Evolutionary conservation across 345 rosid species (phyloP).

Genomic region (Citrus trifoliata): DNA sequence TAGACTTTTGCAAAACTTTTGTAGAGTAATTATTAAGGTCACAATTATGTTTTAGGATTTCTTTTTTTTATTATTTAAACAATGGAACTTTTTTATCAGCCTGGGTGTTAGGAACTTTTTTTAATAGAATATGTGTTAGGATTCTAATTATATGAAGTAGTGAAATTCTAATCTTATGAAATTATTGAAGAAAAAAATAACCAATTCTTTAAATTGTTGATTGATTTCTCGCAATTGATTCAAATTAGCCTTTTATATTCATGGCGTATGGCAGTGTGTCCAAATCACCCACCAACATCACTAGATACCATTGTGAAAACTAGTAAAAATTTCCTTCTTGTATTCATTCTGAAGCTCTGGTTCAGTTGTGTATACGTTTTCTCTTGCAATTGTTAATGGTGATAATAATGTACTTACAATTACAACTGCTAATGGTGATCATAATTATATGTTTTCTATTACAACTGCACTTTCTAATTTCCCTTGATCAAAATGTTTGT

Average conservation of each 20-base stretch:
- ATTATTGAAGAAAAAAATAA: not conserved
- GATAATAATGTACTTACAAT: slow-evolving; percentile 29
- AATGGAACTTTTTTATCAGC: no score
- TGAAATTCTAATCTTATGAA: no score
- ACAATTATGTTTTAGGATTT: no score
- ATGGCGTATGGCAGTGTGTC: slow-evolving; percentile 70
- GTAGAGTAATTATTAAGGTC: not conserved
- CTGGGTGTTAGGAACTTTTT: no score
- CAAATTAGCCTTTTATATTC: slow-evolving; percentile 28
- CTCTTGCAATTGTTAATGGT: slow-evolving; percentile 30
- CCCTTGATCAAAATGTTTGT: not conserved
- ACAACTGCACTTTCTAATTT: not conserved
- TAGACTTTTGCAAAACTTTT: not conserved
- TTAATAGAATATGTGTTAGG: no score
- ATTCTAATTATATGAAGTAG: no score
- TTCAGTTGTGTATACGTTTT: slow-evolving; percentile 20
- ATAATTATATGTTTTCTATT: slow-evolving; percentile 6
- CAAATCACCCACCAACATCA: slow-evolving; percentile 73
- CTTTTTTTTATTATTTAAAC: no score
- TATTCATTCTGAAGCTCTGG: slow-evolving; percentile 23
- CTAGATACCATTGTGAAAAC: slow-evolving; percentile 70
- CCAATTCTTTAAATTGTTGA: no score
- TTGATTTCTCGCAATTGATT: no score
- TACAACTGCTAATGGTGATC: slow-evolving; percentile 31
- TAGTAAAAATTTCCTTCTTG: slow-evolving; percentile 56